Evolutionary conservation across 768 basidiomycete genomes (phyloP), one percentile per base, ranked within the genome.

Genomic region (Dentipellis fragilis): DNA sequence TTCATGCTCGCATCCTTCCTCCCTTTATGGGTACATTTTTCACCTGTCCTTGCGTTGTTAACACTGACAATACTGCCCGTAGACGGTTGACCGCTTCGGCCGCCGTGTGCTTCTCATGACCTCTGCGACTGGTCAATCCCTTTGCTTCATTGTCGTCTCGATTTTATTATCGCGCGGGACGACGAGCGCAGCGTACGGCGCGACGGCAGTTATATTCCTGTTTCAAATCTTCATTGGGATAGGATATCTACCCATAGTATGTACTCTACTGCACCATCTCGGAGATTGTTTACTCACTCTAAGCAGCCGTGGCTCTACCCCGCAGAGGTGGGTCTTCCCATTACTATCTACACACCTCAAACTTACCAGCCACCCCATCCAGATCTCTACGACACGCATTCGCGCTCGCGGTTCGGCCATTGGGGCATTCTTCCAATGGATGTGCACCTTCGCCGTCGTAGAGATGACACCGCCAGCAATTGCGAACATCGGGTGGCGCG

Each of bases 401-500:
- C 67, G 70, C 10, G 65, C 73, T 0, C 62, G 69, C 12, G 70
- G 69, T 0, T 68, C 69, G 10, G 65, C 69, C 10, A 67, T 72
- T 22, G 67, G 69, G 6, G 60, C 64, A 3, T 58, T 60, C 29
- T 57, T 57, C 54, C 57, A 67, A 39, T 65, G 66, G 66, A 34
- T 58, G 59, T 63, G 57, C 38, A 59, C 70, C n/a, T 73, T 73
- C 54, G 68, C 68, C 17, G 70, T 74, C 10, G 72, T 74, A 2
- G 66, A 75, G 59, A 75, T 75, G 64, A 73, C 74, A 8, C 72
- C 72, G 8, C 68, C 66, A 2, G 72, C 73, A 1, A 74, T 76
- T 54, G 70, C 67, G n/a, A 73, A 73, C 63, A 73, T 76, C 51
- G 58, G 60, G 46, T 75, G 74, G 69, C 64, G 69, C 23, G 72